These are phyloP conservation scores for Cochlearia excelsa DNA, from an alignment of 345 rosid species.

Conservation along the genomic window DNA sequence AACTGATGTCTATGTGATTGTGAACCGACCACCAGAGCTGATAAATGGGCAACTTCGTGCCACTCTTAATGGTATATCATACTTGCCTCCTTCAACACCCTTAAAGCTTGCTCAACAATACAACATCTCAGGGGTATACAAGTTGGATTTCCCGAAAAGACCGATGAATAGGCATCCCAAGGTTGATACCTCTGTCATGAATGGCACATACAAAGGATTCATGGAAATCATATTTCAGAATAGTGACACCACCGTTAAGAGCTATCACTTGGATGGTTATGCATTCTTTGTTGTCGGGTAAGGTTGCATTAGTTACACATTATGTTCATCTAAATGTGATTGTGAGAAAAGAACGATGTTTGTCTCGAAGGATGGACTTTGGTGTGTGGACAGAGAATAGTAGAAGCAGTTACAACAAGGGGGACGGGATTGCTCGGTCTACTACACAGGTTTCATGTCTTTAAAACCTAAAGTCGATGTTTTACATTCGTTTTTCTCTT, in stretches of 20 bases:
- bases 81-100: constrained; percentile 78
- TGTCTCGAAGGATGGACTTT: constrained; percentile 73
- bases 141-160: constrained; percentile 80
- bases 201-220: constrained; percentile 82
- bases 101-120: constrained; percentile 78
- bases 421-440: constrained; percentile 89
- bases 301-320: constrained; percentile 36
- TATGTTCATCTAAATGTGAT: constrained; percentile 14
- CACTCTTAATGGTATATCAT: constrained; percentile 82
- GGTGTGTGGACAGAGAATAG: constrained; percentile 94
- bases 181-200: constrained; percentile 80
- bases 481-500: constrained; percentile 11
- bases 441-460: constrained; percentile 57
- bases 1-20: constrained; percentile 75
- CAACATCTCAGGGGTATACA: constrained; percentile 77
- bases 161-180: constrained; percentile 71
- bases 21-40: constrained; percentile 67
- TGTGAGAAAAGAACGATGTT: constrained; percentile 16
- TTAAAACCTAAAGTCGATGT: neutral
- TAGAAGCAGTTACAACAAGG: constrained; percentile 77
- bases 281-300: constrained; percentile 93
- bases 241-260: constrained; percentile 65
- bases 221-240: constrained; percentile 92
- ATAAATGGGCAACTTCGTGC: constrained; percentile 60
- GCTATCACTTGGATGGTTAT: constrained; percentile 93